Conservation (phyloP, 805 yeast genomes). For the Isabelozyma pseudorhagii region DNA sequence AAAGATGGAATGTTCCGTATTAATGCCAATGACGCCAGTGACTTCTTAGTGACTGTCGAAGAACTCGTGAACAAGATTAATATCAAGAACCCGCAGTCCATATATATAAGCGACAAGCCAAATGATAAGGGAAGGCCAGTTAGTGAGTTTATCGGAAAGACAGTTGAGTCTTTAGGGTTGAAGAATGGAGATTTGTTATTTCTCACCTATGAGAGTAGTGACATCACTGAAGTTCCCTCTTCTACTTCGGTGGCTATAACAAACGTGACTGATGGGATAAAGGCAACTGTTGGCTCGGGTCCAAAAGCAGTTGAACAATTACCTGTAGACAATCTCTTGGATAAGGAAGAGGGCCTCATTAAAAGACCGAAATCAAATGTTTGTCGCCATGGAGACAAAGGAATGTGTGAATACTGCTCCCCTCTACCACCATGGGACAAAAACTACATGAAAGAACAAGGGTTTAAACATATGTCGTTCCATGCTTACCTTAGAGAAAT, state of each 20-base stretch:
- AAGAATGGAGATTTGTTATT: slow-evolving; percentile 60
- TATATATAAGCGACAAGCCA: slow-evolving; percentile 46
- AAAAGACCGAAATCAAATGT: slow-evolving; percentile 55
- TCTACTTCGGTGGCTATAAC: slow-evolving; percentile 4
- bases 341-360: slow-evolving; percentile 69
- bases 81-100: slow-evolving; percentile 14
- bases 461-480: slow-evolving; percentile 84
- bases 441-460: slow-evolving; percentile 66
- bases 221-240: not conserved
- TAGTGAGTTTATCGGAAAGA: slow-evolving; percentile 27
- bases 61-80: slow-evolving; percentile 28
- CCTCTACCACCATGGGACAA: slow-evolving; percentile 95
- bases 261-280: not conserved
- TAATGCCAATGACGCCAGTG: slow-evolving; percentile 41
- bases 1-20: slow-evolving; percentile 82
- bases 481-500: slow-evolving; percentile 78
- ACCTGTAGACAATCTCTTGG: slow-evolving; percentile 64
- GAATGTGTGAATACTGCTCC: slow-evolving; percentile 97
- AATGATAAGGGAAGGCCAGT: slow-evolving; percentile 41
- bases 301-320: slow-evolving; percentile 45
- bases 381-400: slow-evolving; percentile 87
- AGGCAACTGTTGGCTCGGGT: slow-evolving; percentile 3
- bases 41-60: slow-evolving; percentile 44
- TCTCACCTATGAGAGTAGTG: slow-evolving; percentile 29
- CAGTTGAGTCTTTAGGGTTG: slow-evolving; percentile 45